A percentile compares a stretch with the other conserved stretches of the same genome.
Conservation (phyloP, 2,329 filamentous ascomycete genomes). For the Trichophyton mentagrophytes region DNA sequence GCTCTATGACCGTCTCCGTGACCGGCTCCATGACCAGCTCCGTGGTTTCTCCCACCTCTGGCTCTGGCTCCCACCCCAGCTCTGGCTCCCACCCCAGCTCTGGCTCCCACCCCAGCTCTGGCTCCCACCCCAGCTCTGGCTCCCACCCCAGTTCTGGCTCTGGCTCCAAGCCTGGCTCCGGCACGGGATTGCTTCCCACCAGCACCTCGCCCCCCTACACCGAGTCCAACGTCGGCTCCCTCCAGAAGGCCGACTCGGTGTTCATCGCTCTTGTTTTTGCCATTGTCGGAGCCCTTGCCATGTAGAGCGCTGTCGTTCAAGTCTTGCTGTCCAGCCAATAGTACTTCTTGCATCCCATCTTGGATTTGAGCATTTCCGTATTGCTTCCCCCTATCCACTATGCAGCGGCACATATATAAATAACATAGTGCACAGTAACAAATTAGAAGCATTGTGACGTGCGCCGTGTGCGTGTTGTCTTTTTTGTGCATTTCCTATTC, state of each 20-base stretch:
- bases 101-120: not conserved
- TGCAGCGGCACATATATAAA: not conserved
- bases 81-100: constrained; percentile 9
- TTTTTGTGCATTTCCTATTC: not conserved
- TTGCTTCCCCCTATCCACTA: not conserved
- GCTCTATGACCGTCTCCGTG: constrained; percentile 4
- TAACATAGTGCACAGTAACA: not conserved
- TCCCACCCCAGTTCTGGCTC: constrained; percentile 11
- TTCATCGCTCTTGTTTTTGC: constrained; percentile 29
- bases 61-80: constrained; percentile 13
- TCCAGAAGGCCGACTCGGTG: constrained; percentile 25
- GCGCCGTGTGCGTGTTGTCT: not conserved
- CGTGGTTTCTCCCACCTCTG: constrained; percentile 16
- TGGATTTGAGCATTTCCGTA: not conserved
- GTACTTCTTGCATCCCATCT: not conserved
- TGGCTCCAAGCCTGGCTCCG: not conserved
- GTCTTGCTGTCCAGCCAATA: not conserved
- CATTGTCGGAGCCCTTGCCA: constrained; percentile 29
- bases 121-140: constrained; percentile 16
- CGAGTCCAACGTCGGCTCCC: constrained; percentile 18
- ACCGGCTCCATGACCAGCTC: constrained; percentile 15
- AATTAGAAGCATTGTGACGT: not conserved
- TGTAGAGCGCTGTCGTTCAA: constrained; percentile 17
- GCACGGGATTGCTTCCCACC: not conserved
- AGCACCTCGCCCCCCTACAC: constrained; percentile 10